Conservation (phyloP, 2,329 filamentous ascomycete genomes). For the Didymosphaeria variabile region DNA sequence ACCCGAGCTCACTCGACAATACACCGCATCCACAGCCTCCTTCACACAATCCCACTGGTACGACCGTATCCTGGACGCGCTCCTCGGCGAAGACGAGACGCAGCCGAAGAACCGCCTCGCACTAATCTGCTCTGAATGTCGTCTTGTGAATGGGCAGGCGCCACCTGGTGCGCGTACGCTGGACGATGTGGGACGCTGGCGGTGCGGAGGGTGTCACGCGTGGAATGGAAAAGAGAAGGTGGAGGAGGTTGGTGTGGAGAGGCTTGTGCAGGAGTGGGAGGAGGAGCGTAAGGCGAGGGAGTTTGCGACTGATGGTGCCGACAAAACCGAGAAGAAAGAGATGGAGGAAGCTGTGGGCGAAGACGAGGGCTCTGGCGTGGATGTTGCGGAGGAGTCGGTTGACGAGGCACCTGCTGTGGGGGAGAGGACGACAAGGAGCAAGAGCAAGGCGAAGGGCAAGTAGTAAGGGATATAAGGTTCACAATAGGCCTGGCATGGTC, state of each 20-base stretch:
- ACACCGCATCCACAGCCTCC: slow-evolving; percentile 47
- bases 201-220: slow-evolving; percentile 83
- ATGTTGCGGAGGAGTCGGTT: slow-evolving; percentile 29
- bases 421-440: slow-evolving; percentile 53
- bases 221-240: slow-evolving; percentile 84
- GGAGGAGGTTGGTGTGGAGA: slow-evolving; percentile 69
- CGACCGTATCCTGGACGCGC: slow-evolving; percentile 88
- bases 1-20: slow-evolving; percentile 39
- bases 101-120: slow-evolving; percentile 89
- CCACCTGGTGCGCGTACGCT: slow-evolving; percentile 82
- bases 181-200: slow-evolving; percentile 85
- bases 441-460: slow-evolving; percentile 51
- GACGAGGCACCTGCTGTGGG: slow-evolving; percentile 38
- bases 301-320: slow-evolving; percentile 19
- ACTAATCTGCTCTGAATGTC: slow-evolving; percentile 82
- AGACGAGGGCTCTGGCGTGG: slow-evolving; percentile 32
- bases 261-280: slow-evolving; percentile 43
- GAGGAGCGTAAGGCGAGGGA: slow-evolving; percentile 62
- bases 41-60: slow-evolving; percentile 78
- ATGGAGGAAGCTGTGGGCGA: slow-evolving; percentile 30
- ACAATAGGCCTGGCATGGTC: not conserved
- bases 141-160: slow-evolving; percentile 93
- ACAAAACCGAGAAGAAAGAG: slow-evolving; percentile 33
- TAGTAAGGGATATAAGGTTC: slow-evolving; percentile 31
- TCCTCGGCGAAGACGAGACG: slow-evolving; percentile 95